Evolutionary conservation across 1,284 basidiomycete genomes (phyloP).

Genomic region (Clitocybe nebularis): DNA sequence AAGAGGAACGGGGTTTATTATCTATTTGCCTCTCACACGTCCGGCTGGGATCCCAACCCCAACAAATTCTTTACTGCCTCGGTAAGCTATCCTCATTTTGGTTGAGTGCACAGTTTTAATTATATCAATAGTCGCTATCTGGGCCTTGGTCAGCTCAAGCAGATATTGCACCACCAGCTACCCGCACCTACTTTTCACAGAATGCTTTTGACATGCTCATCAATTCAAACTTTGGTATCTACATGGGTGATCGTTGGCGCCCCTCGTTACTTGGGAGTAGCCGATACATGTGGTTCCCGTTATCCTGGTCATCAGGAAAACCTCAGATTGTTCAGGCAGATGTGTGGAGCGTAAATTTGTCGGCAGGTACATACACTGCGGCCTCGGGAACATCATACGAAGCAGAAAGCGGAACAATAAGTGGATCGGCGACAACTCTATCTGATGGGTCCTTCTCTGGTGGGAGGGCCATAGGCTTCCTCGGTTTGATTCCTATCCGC

Average conservation of each 20-base stretch:
- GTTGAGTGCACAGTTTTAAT: constrained; percentile 1
- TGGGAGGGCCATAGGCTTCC: constrained; percentile 50
- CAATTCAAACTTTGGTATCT: constrained; percentile 45
- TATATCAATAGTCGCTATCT: constrained; percentile 40
- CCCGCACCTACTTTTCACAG: constrained; percentile 59
- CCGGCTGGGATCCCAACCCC: constrained; percentile 57
- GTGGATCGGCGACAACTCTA: constrained; percentile 43
- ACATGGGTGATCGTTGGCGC: constrained; percentile 66
- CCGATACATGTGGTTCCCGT: constrained; percentile 59
- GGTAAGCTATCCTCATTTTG: constrained; percentile 27
- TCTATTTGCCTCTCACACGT: constrained; percentile 59
- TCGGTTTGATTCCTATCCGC: constrained; percentile 27
- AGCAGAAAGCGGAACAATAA: constrained; percentile 50
- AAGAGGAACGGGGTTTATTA: constrained; percentile 58
- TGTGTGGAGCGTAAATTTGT: constrained; percentile 52
- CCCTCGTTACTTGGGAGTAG: constrained; percentile 52
- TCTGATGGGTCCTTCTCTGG: constrained; percentile 48
- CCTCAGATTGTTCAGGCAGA: constrained; percentile 55
- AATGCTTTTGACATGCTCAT: constrained; percentile 54
- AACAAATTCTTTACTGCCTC: constrained; percentile 56
- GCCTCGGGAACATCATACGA: constrained; percentile 53
- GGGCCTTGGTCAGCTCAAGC: constrained; percentile 55
- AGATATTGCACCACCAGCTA: constrained; percentile 49
- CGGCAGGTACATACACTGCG: constrained; percentile 47
- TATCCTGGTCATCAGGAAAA: constrained; percentile 48